phyloP scores from a whole-genome alignment of 805 yeast species.

The Metschnikowia borealis region DNA sequence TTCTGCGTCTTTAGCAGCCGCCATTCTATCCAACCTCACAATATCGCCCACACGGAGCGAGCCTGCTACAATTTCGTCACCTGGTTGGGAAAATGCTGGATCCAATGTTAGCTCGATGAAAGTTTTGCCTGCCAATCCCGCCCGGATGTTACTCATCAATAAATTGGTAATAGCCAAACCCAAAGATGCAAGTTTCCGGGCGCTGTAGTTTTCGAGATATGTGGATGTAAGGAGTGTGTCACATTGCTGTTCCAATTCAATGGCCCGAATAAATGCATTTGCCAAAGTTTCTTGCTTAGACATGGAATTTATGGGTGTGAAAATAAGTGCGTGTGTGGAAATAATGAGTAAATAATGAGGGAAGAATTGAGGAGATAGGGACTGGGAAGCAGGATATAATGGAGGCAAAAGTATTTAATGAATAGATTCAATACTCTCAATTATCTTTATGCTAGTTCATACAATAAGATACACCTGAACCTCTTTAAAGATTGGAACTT shows the following conservation, averaged over 20 bases:
- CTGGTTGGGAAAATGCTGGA: slow-evolving; percentile 35
- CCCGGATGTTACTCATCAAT: slow-evolving; percentile 53
- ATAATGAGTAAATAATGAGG: too few species aligned
- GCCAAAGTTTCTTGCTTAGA: slow-evolving; percentile 10
- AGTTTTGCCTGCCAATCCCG: slow-evolving; percentile 77
- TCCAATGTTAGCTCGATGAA: slow-evolving; percentile 62
- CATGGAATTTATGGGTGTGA: background rate
- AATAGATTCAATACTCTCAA: too few species aligned
- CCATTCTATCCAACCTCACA: slow-evolving; percentile 54
- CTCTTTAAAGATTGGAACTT: too few species aligned
- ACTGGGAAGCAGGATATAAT: too few species aligned
- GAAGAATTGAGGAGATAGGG: too few species aligned
- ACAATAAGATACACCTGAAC: too few species aligned
- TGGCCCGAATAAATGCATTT: slow-evolving; percentile 26
- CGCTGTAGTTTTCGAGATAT: slow-evolving; percentile 39
- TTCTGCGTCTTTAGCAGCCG: slow-evolving; percentile 19
- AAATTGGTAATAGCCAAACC: slow-evolving; percentile 79
- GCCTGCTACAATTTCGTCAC: slow-evolving; percentile 41
- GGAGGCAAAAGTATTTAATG: too few species aligned
- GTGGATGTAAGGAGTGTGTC: slow-evolving; percentile 32
- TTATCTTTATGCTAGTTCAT: too few species aligned
- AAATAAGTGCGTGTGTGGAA: background rate
- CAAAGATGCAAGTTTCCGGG: slow-evolving; percentile 59
- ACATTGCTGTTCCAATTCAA: slow-evolving; percentile 34
- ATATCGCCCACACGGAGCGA: slow-evolving; percentile 73